Evolutionary conservation across 805 yeast species (phyloP).

Genomic region (Komagataella mondaviorum): DNA sequence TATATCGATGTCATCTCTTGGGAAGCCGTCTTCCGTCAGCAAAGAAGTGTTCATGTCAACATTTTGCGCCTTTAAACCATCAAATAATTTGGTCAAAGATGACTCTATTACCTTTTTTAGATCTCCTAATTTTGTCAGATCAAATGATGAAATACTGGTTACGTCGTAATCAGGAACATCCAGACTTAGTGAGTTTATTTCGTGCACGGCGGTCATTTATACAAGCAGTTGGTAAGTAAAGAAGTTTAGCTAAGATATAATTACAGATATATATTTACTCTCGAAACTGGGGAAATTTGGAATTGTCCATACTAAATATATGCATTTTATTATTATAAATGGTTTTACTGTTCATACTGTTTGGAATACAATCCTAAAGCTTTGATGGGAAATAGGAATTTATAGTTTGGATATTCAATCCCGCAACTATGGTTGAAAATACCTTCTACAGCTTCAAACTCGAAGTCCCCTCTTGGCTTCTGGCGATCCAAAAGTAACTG

Average conservation of each 20-base stretch:
- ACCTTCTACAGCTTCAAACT: conserved; percentile 79
- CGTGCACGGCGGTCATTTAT: not conserved
- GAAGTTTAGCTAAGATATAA: too few relatives aligned
- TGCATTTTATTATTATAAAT: not conserved
- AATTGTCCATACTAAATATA: not conserved
- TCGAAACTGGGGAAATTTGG: not conserved
- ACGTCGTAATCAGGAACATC: conserved; percentile 6
- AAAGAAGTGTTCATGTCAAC: conserved; percentile 55
- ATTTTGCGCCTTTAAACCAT: conserved; percentile 15
- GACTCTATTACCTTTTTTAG: conserved; percentile 26
- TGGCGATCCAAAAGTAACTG: conserved; percentile 54
- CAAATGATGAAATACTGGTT: conserved; percentile 3
- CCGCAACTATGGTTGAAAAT: conserved; percentile 89
- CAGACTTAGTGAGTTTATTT: not conserved
- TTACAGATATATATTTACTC: too few relatives aligned
- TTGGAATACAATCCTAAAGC: conserved; percentile 67
- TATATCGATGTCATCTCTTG: conserved; percentile 74
- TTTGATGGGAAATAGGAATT: conserved; percentile 80
- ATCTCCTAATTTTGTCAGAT: conserved; percentile 11
- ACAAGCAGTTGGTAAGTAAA: too few relatives aligned
- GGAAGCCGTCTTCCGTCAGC: conserved; percentile 68
- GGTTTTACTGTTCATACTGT: conserved; percentile 9
- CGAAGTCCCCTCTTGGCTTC: conserved; percentile 69
- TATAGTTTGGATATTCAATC: conserved; percentile 91
- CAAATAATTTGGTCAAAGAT: not conserved